Evolutionary conservation across 257 asterid species (phyloP).

Genomic region (Solanum sparsipilum): DNA sequence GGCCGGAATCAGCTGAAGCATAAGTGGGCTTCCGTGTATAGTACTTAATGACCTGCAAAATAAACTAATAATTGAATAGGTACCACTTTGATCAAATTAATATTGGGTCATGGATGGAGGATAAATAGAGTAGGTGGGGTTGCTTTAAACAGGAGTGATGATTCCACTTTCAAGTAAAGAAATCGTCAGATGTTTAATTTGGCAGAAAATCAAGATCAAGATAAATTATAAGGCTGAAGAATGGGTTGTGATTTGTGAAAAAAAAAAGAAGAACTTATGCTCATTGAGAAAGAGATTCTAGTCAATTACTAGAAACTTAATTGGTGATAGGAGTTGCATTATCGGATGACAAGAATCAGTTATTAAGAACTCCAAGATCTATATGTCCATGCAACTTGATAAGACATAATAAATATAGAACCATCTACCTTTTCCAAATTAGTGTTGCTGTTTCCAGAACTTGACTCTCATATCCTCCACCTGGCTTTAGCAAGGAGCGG

Average conservation of each 20-base stretch:
- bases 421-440: constrained; percentile 15
- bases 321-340: background rate
- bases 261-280: background rate
- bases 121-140: background rate
- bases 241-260: background rate
- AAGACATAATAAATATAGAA: background rate
- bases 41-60: constrained; percentile 18
- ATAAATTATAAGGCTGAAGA: background rate
- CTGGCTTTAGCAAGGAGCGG: constrained; percentile 21
- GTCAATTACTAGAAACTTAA: background rate
- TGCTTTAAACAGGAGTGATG: background rate
- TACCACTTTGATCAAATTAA: background rate
- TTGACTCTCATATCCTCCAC: constrained; percentile 20
- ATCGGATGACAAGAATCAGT: background rate
- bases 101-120: background rate
- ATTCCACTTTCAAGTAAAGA: background rate
- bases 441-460: constrained; percentile 16
- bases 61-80: background rate
- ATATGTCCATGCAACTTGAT: background rate
- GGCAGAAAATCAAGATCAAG: background rate
- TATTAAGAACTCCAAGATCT: background rate
- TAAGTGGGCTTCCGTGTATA: constrained; percentile 10
- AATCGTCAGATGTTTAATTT: background rate
- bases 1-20: constrained; percentile 26
- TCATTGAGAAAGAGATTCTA: background rate